These are phyloP conservation scores for Crithidia expoeki DNA, from an alignment of 208 protist genomes.

Conservation along the genomic window DNA sequence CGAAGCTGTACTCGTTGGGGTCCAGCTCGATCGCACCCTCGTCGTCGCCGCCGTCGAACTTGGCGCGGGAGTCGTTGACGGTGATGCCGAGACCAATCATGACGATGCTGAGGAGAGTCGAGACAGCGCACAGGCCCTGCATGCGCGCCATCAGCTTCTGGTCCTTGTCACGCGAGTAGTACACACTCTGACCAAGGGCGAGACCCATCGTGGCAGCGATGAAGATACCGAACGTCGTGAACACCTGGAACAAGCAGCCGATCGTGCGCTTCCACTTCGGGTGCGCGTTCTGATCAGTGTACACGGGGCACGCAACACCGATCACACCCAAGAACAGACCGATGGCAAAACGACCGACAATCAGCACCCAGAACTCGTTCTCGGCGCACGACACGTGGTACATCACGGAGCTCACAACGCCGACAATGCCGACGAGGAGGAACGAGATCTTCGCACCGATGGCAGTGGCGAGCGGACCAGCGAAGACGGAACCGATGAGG, in stretches of 20 bases:
- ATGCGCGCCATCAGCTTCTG: conserved; percentile 57
- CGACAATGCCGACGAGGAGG: conserved; percentile 59
- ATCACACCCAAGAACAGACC: conserved; percentile 75
- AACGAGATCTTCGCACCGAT: conserved; percentile 69
- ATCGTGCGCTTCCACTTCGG: conserved; percentile 58
- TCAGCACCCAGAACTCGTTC: conserved; percentile 72
- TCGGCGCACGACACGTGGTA: conserved; percentile 56
- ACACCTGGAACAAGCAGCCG: conserved; percentile 79
- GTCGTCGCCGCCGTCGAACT: conserved; percentile 25
- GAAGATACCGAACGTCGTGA: conserved; percentile 84
- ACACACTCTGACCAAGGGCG: conserved; percentile 51
- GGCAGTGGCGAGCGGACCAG: conserved; percentile 40
- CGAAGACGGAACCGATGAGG: conserved; percentile 70
- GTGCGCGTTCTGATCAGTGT: conserved; percentile 70
- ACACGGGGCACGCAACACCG: conserved; percentile 73
- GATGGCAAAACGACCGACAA: conserved; percentile 72
- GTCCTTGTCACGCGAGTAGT: conserved; percentile 35
- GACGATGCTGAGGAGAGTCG: conserved; percentile 60
- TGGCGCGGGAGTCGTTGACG: conserved; percentile 26
- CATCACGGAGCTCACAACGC: conserved; percentile 56
- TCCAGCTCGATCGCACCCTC: conserved; percentile 18
- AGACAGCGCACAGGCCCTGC: conserved; percentile 70
- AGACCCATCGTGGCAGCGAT: conserved; percentile 68
- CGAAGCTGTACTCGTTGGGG: conserved; percentile 55
- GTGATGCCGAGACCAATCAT: conserved; percentile 51